These are phyloP conservation scores for Thelonectria blattea DNA, from an alignment of 2,329 filamentous ascomycete species.

Conservation along the genomic window DNA sequence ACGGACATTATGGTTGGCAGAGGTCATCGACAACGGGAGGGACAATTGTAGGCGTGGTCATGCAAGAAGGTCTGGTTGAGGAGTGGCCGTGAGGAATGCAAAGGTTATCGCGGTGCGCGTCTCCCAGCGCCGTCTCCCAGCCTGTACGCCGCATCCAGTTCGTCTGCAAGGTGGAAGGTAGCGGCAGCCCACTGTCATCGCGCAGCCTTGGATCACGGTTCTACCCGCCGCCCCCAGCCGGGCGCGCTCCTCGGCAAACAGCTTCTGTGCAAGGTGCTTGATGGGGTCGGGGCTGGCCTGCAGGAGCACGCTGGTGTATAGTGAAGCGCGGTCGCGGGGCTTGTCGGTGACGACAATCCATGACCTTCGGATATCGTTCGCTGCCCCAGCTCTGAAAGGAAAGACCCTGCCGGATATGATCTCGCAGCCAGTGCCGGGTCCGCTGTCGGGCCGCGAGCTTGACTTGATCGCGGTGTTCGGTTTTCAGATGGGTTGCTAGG, in stretches of 20 bases:
- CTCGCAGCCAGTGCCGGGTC: conserved; percentile 1
- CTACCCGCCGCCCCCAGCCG: too few relatives aligned
- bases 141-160: conserved; percentile 10
- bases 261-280: neutral
- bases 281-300: neutral
- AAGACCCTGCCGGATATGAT: conserved; percentile 2
- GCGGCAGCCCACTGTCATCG: neutral
- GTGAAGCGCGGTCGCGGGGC: neutral
- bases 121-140: neutral
- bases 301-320: neutral
- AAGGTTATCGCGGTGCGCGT: neutral
- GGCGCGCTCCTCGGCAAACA: neutral
- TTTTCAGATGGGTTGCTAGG: neutral
- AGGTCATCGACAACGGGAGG: too few relatives aligned
- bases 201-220: neutral
- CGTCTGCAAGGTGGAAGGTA: neutral
- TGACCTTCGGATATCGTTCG: neutral
- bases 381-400: conserved; percentile 5
- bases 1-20: too few relatives aligned
- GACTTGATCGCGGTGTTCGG: neutral
- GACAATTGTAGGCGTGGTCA: too few relatives aligned
- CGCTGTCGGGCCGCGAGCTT: conserved; percentile 1
- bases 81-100: too few relatives aligned
- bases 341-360: neutral
- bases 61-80: too few relatives aligned